Evolutionary conservation across 768 basidiomycete genomes (phyloP).

Genomic region (Tricholoma saponaceum): DNA sequence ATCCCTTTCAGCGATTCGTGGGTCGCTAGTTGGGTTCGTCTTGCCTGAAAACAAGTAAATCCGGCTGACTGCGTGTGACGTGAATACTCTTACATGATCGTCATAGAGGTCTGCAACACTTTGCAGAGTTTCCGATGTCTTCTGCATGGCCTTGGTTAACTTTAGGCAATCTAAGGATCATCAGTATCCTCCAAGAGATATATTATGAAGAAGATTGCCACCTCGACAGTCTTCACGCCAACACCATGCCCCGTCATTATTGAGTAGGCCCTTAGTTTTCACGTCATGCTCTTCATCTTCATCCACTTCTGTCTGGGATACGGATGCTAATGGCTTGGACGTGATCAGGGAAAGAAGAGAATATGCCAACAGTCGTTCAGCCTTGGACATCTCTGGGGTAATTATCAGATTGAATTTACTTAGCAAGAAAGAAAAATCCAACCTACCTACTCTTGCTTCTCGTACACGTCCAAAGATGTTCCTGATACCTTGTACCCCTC

Average conservation of each 20-base stretch:
- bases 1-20: conserved; percentile 75
- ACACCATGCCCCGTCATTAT: conserved; percentile 79
- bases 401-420: neutral
- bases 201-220: conserved; percentile 20
- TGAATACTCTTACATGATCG: conserved; percentile 53
- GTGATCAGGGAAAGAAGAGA: conserved; percentile 74
- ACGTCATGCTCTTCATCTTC: conserved; percentile 38
- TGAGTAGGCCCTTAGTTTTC: conserved; percentile 54
- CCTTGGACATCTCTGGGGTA: conserved; percentile 72
- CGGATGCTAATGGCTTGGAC: conserved; percentile 52
- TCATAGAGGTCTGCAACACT: conserved; percentile 76
- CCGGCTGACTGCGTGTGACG: neutral
- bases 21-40: conserved; percentile 64
- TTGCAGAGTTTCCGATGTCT: conserved; percentile 68
- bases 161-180: conserved; percentile 59
- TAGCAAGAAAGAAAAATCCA: neutral
- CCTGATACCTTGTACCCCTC: conserved; percentile 65
- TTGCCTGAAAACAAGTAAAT: conserved; percentile 44
- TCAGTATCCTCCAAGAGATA: neutral
- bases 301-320: conserved; percentile 41
- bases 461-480: conserved; percentile 58
- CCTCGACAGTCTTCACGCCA: conserved; percentile 79
- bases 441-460: conserved; percentile 62
- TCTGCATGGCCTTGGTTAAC: conserved; percentile 75
- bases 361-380: conserved; percentile 70